These are phyloP conservation scores for Fusarium tanahbumbuense DNA, from an alignment of 2,329 filamentous ascomycete genomes.

Conservation along the genomic window DNA sequence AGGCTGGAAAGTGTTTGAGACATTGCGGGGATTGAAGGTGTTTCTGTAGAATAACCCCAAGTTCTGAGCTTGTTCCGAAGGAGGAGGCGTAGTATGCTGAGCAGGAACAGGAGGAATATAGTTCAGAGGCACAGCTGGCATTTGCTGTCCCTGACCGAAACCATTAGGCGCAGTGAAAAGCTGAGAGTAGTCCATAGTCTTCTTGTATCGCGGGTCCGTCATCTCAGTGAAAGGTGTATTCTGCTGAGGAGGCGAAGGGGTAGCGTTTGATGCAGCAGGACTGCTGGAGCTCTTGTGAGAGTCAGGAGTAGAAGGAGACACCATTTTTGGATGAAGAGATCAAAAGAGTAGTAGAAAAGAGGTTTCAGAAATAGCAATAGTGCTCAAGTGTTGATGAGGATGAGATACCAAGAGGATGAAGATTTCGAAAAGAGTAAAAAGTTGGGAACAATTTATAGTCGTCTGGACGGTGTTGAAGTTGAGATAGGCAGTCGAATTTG, in stretches of 20 bases:
- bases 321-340: constrained; percentile 11
- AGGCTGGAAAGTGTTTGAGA: neutral
- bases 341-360: neutral
- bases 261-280: constrained; percentile 7
- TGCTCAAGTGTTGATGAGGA: neutral
- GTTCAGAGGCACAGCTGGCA: neutral
- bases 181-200: neutral
- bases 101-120: neutral
- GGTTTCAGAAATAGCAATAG: neutral
- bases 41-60: neutral
- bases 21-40: neutral
- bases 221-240: constrained; percentile 31
- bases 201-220: constrained; percentile 4
- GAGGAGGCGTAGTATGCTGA: constrained; percentile 1
- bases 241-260: constrained; percentile 13
- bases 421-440: constrained; percentile 12
- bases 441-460: constrained; percentile 28
- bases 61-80: neutral
- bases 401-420: constrained; percentile 23
- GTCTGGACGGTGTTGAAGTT: neutral
- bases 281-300: constrained; percentile 29
- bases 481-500: constrained; percentile 12
- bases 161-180: constrained; percentile 5
- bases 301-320: constrained; percentile 13
- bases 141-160: neutral